phyloP scores from a whole-genome alignment of 1,284 basidiomycete species.

The Marasmius tenuissimus region DNA sequence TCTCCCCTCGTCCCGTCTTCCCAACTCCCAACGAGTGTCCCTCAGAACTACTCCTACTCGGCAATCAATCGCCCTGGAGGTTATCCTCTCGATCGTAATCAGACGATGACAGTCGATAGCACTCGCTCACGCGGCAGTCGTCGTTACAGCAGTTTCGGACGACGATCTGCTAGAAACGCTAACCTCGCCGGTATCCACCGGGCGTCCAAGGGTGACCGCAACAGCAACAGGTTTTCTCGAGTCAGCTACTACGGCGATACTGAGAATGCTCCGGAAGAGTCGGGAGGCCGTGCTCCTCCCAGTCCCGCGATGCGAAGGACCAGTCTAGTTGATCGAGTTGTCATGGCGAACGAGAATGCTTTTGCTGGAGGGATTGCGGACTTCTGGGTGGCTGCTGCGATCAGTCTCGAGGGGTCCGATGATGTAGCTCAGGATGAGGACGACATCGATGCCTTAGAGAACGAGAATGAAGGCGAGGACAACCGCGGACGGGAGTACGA shows the following conservation, averaged over 20 bases:
- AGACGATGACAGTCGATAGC: not conserved
- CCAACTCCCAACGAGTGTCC: not conserved
- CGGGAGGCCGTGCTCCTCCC: not conserved
- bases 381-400: constrained; percentile 91
- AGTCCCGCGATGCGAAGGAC: constrained; percentile 42
- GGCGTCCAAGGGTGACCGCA: not conserved
- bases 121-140: not conserved
- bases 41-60: not conserved
- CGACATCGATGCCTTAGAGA: constrained; percentile 31
- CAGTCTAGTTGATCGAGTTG: constrained; percentile 84
- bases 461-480: constrained; percentile 28
- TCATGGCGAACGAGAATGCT: constrained; percentile 89
- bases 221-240: not conserved
- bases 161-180: not conserved
- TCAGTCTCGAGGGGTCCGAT: constrained; percentile 76
- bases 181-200: not conserved
- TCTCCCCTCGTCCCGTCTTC: not conserved
- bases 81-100: not conserved
- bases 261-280: constrained; percentile 9
- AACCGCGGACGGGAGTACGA: constrained; percentile 6
- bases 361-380: constrained; percentile 82
- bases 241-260: constrained; percentile 41
- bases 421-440: constrained; percentile 44
- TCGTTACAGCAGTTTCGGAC: not conserved
- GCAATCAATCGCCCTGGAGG: not conserved